phyloP scores from a whole-genome alignment of 1,139 yeast genomes.

The Debaryomyces udenii region DNA sequence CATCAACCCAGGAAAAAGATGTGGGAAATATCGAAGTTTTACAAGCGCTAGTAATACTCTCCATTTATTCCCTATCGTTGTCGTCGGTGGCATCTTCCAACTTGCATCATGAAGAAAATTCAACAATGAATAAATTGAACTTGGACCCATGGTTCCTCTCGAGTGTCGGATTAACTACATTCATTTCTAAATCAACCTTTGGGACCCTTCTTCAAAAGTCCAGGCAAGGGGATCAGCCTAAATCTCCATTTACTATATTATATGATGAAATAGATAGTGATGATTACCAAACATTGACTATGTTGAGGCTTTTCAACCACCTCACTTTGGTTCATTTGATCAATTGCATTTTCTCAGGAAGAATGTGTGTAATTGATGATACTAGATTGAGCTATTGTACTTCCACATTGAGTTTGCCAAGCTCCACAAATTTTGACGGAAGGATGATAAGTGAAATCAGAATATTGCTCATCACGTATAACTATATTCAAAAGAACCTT shows the following conservation, averaged over 20 bases:
- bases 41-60: conserved; percentile 64
- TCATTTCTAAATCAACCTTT: conserved; percentile 48
- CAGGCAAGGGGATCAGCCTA: background rate
- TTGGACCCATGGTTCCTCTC: conserved; percentile 67
- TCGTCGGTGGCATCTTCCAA: conserved; percentile 44
- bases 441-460: conserved; percentile 81
- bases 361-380: conserved; percentile 75
- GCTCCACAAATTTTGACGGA: conserved; percentile 80
- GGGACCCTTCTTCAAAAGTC: conserved; percentile 27
- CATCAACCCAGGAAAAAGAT: conserved; percentile 19
- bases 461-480: conserved; percentile 62
- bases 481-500: conserved; percentile 52
- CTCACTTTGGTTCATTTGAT: conserved; percentile 70
- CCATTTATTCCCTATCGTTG: conserved; percentile 62
- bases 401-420: conserved; percentile 59
- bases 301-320: conserved; percentile 71
- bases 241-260: conserved; percentile 29
- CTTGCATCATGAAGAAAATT: background rate
- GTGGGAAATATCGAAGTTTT: conserved; percentile 57
- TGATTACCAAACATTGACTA: conserved; percentile 54
- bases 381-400: conserved; percentile 64
- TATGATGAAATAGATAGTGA: conserved; percentile 38
- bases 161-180: conserved; percentile 60
- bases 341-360: conserved; percentile 69
- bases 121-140: background rate